A percentile compares a stretch with the other conserved stretches of the same genome.
phyloP scores from a whole-genome alignment of 331 rosid genomes.

The Saraca asoca region DNA sequence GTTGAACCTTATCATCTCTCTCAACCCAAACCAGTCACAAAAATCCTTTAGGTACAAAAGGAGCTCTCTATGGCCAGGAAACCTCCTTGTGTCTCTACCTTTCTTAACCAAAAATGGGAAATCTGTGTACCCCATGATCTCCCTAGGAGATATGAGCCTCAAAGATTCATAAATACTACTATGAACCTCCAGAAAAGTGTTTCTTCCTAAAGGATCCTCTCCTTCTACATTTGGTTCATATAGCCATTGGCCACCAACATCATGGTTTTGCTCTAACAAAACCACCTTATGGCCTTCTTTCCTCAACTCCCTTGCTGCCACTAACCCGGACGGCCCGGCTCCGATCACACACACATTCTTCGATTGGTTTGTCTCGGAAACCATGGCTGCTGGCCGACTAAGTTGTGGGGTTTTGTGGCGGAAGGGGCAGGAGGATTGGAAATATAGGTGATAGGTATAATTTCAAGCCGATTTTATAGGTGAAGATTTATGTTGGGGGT shows the following conservation, averaged over 20 bases:
- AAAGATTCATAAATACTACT: slow-evolving; percentile 75
- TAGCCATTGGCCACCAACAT: slow-evolving; percentile 94
- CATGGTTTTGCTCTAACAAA: slow-evolving; percentile 78
- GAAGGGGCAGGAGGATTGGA: not conserved
- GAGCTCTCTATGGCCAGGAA: slow-evolving; percentile 77
- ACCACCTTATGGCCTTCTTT: slow-evolving; percentile 75
- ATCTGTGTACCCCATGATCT: slow-evolving; percentile 86
- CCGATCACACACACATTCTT: slow-evolving; percentile 84
- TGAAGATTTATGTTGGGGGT: slow-evolving; percentile 33
- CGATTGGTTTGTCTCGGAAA: slow-evolving; percentile 46
- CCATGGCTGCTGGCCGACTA: slow-evolving; percentile 40
- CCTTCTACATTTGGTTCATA: slow-evolving; percentile 65
- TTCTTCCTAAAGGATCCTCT: slow-evolving; percentile 68
- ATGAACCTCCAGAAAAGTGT: slow-evolving; percentile 55
- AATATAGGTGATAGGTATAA: slow-evolving; percentile 1
- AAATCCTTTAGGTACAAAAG: slow-evolving; percentile 69
- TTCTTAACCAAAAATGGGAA: slow-evolving; percentile 73
- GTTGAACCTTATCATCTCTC: slow-evolving; percentile 73
- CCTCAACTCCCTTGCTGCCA: slow-evolving; percentile 78
- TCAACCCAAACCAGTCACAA: slow-evolving; percentile 64
- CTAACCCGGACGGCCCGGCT: slow-evolving; percentile 87
- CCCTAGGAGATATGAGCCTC: slow-evolving; percentile 75
- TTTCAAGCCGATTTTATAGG: slow-evolving; percentile 22
- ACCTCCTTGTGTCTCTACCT: slow-evolving; percentile 83
- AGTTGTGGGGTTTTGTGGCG: not conserved